Base-by-base conservation (phyloP, 176 grass and related monocot species). In the Melocanna baccifera region DNA sequence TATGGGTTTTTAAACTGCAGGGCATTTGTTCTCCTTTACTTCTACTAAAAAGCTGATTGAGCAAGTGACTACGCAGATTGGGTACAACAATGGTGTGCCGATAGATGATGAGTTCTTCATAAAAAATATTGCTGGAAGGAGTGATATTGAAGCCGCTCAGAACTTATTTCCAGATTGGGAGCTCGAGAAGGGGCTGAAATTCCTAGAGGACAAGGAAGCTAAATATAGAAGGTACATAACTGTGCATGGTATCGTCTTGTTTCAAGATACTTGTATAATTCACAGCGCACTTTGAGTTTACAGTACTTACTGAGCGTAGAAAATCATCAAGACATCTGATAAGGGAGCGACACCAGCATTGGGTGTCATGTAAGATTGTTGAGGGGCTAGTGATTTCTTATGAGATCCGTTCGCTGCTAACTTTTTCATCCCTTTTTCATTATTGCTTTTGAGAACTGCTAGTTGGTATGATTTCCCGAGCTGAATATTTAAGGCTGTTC, bases 121-220 rank as follows among this genome's bases (percentile, higher is more conserved):
- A 5, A 93, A 95, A 42, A 98, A 98, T 53, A 94, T 98, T 66
- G 91, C 96, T 40, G 96, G 96, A 77, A 95, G 91, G 80, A 93
- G 91, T 23, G 91, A 92, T 15, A 78, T 89, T 15, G 93, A 93
- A 56, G 87, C 88, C 19, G 91, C 87, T 58, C 81, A 75, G 22
- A 93, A 93, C 34, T 86, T 98, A 41, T 98, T 98, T 90, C 96
- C 96, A 7, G 92, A 95, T 47, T 95, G 93, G 96, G 83, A 88
- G 25, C 89, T 76, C 30, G 93, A 92, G 56, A 95, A 93, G 82
- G 91, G 85, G 51, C 62, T 92, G 56, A 91, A 98, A 73, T 84
- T 98, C 85, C 43, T 98, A 14, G 89, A 98, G 12, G 82, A 98
- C 5, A 98, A 98, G 77, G 92, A 98, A 61, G 83, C 79, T 12